Percentiles rank a stretch among this genome's conserved stretches.
Evolutionary conservation across 2,329 filamentous ascomycete genomes (phyloP).

Genomic region (Xylariaceae sp.): DNA sequence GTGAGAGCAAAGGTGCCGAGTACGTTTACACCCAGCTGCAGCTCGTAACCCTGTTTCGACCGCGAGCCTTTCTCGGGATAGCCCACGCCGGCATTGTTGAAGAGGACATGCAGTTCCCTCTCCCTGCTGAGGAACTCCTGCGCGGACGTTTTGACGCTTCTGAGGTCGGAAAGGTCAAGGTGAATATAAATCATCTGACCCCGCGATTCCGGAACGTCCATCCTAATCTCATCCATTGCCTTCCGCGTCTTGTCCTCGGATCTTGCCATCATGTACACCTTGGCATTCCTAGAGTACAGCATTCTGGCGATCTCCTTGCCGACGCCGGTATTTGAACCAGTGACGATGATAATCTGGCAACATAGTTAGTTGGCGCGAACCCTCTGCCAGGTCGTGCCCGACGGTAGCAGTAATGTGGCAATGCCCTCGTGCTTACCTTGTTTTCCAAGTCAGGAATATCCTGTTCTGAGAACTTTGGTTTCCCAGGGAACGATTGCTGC

Average conservation of each 20-base stretch:
- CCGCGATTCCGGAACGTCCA: not conserved
- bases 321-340: conserved; percentile 14
- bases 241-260: conserved; percentile 8
- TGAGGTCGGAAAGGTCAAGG: conserved; percentile 17
- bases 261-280: conserved; percentile 14
- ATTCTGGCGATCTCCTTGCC: conserved; percentile 18
- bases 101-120: conserved; percentile 17
- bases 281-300: conserved; percentile 15
- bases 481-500: conserved; percentile 8
- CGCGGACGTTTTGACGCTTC: conserved; percentile 10
- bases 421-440: not conserved
- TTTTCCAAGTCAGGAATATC: not conserved
- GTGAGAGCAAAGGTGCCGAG: conserved; percentile 27
- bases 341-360: conserved; percentile 10
- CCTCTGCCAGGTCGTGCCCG: not conserved
- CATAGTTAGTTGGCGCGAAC: not conserved
- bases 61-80: conserved; percentile 2
- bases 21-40: conserved; percentile 26
- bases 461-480: conserved; percentile 4
- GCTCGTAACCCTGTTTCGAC: conserved; percentile 28
- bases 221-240: conserved; percentile 13
- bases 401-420: not conserved
- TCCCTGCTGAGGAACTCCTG: conserved; percentile 13
- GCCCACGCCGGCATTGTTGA: conserved; percentile 19
- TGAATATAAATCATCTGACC: conserved; percentile 8